Base-by-base conservation (phyloP, 441 rosid species). In the Mallotus repandus region DNA sequence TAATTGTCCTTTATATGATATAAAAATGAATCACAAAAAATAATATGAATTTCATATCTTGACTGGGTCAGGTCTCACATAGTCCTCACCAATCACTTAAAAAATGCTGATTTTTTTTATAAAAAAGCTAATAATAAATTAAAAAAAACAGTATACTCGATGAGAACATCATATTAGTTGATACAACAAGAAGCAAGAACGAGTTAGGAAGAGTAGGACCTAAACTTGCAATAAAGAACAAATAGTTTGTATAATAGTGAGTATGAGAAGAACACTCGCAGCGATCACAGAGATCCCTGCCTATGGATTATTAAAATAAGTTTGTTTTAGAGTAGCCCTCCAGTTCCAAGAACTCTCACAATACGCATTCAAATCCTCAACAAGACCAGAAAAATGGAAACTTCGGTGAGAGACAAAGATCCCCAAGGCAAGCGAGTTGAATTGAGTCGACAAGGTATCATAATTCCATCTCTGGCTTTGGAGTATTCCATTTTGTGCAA, bases 311-410 rank as follows among this genome's bases (percentile, higher is more conserved):
- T 29, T 29, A 29, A 29, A 29, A 29, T 29, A 29, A 29, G 1
- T 29, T 29, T 29, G 32, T 9, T 15, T 68, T 62, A 69, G 4
- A 46, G 66, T 41, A 25, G 74, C 71, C 74, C 52, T 83, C 80
- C 70, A 81, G 55, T 25, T 5, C 48, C 57, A 21, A 18, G 48
- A 52, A 5, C 18, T 35, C 29, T 7, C 1, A 29, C 68, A 67
- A 38, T 22, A 29, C 21, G 4, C 18, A 1, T 77, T 72, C 52
- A 77, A 21, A 13, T 66, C 52, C 4, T 72, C n/a, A 19, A 54
- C 50, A 12, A 77, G 32, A 21, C 13, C 62, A 5, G 58, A 61
- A 7, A 35, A 70, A 38, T 80, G 9, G 6, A 52, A 77, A 22
- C 25, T 1, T 1, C 1, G 0, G 4, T 1, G 0, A 6, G 50